A percentile compares a stretch with the other conserved stretches of the same genome.
phyloP scores from a whole-genome alignment of 139 green algal genomes.

The Coccomyxa sp. region DNA sequence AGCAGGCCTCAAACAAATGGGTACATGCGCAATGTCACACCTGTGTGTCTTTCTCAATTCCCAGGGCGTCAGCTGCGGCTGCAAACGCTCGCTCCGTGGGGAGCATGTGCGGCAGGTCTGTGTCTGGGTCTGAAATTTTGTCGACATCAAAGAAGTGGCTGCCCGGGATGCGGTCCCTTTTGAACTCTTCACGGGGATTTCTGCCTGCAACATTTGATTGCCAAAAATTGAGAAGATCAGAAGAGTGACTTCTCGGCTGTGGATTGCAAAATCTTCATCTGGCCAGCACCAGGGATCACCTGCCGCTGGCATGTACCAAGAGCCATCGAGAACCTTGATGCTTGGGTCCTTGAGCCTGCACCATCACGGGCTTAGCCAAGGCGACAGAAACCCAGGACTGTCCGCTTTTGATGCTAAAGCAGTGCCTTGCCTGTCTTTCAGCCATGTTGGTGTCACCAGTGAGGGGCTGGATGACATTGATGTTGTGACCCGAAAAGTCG shows the following conservation, averaged over 20 bases:
- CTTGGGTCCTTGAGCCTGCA: constrained; percentile 33
- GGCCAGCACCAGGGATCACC: constrained; percentile 4
- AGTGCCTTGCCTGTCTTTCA: constrained; percentile 29
- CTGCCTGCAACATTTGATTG: constrained; percentile 15
- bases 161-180: constrained; percentile 58
- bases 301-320: constrained; percentile 68
- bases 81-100: constrained; percentile 64
- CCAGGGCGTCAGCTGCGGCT: constrained; percentile 75
- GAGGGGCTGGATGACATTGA: not conserved
- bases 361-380: not conserved
- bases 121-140: constrained; percentile 30
- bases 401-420: no score
- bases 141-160: constrained; percentile 73
- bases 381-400: no score
- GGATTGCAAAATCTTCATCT: not conserved
- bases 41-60: constrained; percentile 51
- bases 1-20: not conserved
- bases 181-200: constrained; percentile 55
- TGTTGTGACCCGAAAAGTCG: no score
- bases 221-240: not conserved
- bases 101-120: constrained; percentile 79
- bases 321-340: constrained; percentile 64
- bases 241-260: not conserved
- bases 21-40: not conserved
- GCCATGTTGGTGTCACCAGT: constrained; percentile 49